Evolutionary conservation across 2,329 filamentous ascomycete species (phyloP).

Genomic region (Alternaria atra): DNA sequence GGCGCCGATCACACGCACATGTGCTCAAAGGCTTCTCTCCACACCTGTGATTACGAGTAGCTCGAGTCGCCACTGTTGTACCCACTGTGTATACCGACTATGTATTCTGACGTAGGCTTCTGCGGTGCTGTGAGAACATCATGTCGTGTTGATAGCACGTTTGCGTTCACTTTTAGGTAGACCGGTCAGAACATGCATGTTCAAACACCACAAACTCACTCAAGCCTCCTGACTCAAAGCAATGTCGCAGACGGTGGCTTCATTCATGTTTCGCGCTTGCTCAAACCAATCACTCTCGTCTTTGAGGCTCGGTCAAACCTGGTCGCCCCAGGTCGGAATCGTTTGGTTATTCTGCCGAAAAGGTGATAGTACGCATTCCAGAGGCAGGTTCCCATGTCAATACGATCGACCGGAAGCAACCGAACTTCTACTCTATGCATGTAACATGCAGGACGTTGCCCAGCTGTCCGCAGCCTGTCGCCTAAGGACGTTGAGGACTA

Average conservation of each 20-base stretch:
- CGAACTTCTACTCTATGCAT: conserved; percentile 45
- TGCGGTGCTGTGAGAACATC: background rate
- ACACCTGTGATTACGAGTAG: background rate
- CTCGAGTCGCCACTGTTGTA: background rate
- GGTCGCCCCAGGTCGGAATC: conserved; percentile 37
- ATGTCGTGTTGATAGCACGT: conserved; percentile 10
- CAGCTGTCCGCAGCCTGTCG: conserved; percentile 26
- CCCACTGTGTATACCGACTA: background rate
- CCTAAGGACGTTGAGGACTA: conserved; percentile 18
- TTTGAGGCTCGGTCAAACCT: conserved; percentile 23
- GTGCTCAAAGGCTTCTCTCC: background rate
- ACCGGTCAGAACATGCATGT: conserved; percentile 28
- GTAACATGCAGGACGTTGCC: conserved; percentile 28
- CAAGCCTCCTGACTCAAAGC: conserved; percentile 23
- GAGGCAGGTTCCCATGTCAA: conserved; percentile 23
- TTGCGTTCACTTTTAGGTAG: conserved; percentile 17
- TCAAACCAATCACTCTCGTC: conserved; percentile 24
- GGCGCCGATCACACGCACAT: background rate
- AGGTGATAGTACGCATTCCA: conserved; percentile 41
- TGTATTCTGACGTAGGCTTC: background rate
- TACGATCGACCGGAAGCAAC: conserved; percentile 47
- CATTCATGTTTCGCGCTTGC: conserved; percentile 25
- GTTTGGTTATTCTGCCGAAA: conserved; percentile 38
- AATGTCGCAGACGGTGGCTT: conserved; percentile 9
- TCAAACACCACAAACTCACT: conserved; percentile 22